phyloP scores from a whole-genome alignment of 2,329 filamentous ascomycete species.

The Huntiella savannae region DNA sequence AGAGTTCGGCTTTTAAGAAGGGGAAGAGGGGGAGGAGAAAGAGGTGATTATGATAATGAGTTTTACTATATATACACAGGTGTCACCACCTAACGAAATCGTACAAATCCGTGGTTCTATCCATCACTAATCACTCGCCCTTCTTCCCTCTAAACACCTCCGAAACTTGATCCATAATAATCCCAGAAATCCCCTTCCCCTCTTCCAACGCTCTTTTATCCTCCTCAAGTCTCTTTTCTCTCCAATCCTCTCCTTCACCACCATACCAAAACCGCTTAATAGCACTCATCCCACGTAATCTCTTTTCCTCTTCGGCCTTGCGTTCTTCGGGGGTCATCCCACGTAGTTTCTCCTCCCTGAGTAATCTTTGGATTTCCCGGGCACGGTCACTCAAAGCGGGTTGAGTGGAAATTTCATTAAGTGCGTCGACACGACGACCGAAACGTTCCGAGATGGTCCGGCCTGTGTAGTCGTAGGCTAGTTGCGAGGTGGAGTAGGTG shows the following conservation, averaged over 20 bases:
- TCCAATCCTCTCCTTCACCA: conserved; percentile 34
- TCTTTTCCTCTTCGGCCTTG: conserved; percentile 17
- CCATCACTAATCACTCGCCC: not conserved
- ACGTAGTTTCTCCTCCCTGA: conserved; percentile 27
- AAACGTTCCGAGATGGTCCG: conserved; percentile 31
- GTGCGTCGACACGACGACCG: conserved; percentile 22
- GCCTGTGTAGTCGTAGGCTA: conserved; percentile 37
- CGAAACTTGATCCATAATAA: conserved; percentile 37
- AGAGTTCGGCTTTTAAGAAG: not conserved
- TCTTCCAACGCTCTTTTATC: conserved; percentile 34
- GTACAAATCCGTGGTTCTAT: not conserved
- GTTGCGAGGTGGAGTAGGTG: conserved; percentile 34
- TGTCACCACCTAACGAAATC: not conserved
- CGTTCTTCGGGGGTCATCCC: conserved; percentile 18
- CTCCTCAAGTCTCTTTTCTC: conserved; percentile 29
- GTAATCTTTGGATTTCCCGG: conserved; percentile 25
- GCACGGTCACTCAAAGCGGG: conserved; percentile 39
- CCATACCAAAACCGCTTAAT: conserved; percentile 39
- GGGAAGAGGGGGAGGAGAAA: not conserved
- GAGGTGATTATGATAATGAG: not conserved
- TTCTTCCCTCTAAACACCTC: conserved; percentile 28
- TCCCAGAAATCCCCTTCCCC: conserved; percentile 34
- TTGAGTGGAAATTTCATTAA: conserved; percentile 17
- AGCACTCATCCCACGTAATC: conserved; percentile 15
- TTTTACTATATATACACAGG: not conserved